phyloP scores from a whole-genome alignment of 1,284 basidiomycete species.

The Leccinum fallax region DNA sequence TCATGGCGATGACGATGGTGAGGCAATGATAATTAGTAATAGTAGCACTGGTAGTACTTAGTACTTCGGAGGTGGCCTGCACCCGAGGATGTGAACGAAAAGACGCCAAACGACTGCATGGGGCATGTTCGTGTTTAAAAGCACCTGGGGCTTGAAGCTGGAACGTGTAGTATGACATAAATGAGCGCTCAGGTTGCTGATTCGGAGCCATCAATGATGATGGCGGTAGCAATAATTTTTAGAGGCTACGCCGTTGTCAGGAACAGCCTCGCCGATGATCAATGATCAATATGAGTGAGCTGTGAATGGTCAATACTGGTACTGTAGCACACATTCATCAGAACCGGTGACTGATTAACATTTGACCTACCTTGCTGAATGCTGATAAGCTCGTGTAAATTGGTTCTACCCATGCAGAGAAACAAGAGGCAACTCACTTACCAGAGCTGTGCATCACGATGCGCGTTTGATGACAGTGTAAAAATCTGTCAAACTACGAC shows the following conservation, averaged over 20 bases:
- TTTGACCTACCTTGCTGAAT: not conserved
- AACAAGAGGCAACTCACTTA: not conserved
- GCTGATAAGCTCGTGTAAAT: not conserved
- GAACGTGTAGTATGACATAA: constrained; percentile 2
- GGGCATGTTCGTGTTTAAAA: constrained; percentile 5
- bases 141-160: not conserved
- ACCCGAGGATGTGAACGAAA: constrained; percentile 8
- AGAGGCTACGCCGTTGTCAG: not conserved
- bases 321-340: not conserved
- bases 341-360: not conserved
- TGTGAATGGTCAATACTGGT: not conserved
- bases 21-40: not conserved
- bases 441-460: not conserved
- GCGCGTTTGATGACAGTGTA: not conserved
- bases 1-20: constrained; percentile 14
- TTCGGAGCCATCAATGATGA: not conserved
- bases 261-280: constrained; percentile 5
- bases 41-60: not conserved
- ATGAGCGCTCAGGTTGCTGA: not conserved
- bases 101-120: not conserved
- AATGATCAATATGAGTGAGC: not conserved
- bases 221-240: not conserved
- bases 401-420: not conserved
- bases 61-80: constrained; percentile 17
- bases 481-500: not conserved